A percentile compares a stretch with the other conserved stretches of the same genome.
These are phyloP conservation scores for Rhododendron williamsianum DNA, from an alignment of 148 eudicot species.

Conservation along the genomic window DNA sequence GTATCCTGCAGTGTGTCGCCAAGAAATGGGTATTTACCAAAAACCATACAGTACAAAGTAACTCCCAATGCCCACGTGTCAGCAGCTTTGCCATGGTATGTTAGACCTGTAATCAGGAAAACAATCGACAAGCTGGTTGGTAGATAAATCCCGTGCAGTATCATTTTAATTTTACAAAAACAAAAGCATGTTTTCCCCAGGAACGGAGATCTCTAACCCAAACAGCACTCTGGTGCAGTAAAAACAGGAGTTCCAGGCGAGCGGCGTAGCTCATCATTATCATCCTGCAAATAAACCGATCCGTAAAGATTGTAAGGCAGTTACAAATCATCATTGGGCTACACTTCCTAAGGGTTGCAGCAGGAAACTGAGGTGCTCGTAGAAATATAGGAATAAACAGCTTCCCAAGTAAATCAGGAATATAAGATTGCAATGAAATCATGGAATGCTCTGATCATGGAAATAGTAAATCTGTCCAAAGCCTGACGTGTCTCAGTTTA, in stretches of 20 bases:
- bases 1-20: conserved; percentile 92
- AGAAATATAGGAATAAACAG: background rate
- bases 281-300: conserved; percentile 44
- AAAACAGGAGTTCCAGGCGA: conserved; percentile 98
- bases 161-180: background rate
- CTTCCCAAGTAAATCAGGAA: background rate
- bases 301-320: background rate
- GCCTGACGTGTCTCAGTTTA: background rate
- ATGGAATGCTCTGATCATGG: background rate
- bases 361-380: background rate
- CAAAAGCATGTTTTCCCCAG: background rate
- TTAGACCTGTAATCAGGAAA: conserved; percentile 41
- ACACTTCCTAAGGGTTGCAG: background rate
- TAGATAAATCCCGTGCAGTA: background rate
- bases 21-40: conserved; percentile 82
- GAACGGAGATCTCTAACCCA: conserved; percentile 40
- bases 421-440: background rate
- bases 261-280: conserved; percentile 87
- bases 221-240: conserved; percentile 95
- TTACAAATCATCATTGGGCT: background rate
- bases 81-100: conserved; percentile 82
- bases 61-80: conserved; percentile 97
- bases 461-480: background rate
- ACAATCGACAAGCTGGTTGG: background rate
- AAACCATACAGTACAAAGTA: conserved; percentile 70